Evolutionary conservation across 1,284 basidiomycete genomes (phyloP), one percentile per base, ranked within the genome.

Genomic region (Thecaphora thlaspeos): DNA sequence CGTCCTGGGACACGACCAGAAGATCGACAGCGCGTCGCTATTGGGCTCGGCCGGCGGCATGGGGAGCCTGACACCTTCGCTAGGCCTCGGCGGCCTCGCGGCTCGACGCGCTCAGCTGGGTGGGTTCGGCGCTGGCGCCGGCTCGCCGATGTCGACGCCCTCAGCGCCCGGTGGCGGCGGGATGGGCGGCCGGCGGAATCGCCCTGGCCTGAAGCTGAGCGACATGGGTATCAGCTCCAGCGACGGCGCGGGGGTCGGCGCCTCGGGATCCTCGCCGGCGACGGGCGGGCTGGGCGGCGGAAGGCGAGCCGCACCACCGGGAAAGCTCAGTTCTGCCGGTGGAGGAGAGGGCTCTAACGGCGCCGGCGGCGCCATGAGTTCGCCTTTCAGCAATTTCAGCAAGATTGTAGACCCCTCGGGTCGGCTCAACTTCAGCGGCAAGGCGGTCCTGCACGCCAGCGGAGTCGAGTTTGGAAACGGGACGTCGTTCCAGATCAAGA

Each of bases 401-500:
- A 91, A 88, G 81, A 94, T 97, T 72, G 90, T 97, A 88, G 94
- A 98, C 81, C 91, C 93, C 0, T 91, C 89, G 1, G 94, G 94
- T 18, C 87, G 87, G 1, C 87, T 98, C 71, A 92, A 91, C 75
- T 98, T 98, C 77, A 85, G 84, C 38, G 90, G 89, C 54, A 97
- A 97, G 78, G 95, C 95, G 1, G 85, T 97, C 32, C 78, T 98
- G 17, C 91, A 96, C 76, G 87, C 91, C 0, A 83, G 87, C 17
- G 95, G 94, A 48, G 94, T 98, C 70, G 89, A 98, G 73, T 98
- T 98, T 78, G 88, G 87, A 22, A 92, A 88, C 68, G 95, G 94
- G 26, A 85, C 89, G 30, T 91, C 89, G 15, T 96, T 93, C 80
- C 84, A 87, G 57, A 96, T 98, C 82, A 95, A 94, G 79, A 96